Evolutionary conservation across 1,284 basidiomycete genomes (phyloP), one percentile per base, ranked within the genome.

Genomic region (Apiotrichum mycotoxinovorans): DNA sequence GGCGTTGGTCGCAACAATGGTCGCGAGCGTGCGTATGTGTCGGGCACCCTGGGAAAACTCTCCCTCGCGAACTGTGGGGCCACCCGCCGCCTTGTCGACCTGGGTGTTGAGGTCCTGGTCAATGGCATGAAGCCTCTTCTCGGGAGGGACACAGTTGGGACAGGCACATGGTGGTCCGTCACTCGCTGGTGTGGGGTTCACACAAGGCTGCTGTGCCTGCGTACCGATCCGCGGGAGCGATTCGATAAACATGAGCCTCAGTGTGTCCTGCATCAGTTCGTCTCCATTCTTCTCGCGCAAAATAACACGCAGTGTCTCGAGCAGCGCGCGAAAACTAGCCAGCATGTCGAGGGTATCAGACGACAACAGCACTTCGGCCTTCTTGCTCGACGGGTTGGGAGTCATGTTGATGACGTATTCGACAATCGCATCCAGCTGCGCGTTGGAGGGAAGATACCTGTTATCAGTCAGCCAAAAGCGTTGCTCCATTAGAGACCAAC

Each of bases 281-380:
- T 61, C 60, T 1, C 43, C 60, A 18, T 61, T 57, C 56, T 61
- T 61, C 34, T 54, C 52, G 8, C 30, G 34, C 26, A 61, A 18
- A 2, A 51, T 56, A 25, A 42, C 11, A 8, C 60, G 50, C n/a
- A 57, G 11, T 0, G 60, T 57, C 8, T 51, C 23, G 1, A 54
- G 15, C 2, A 50, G 27, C 2, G 20, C 11, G 22, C 47, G 42
- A 15, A 37, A 9, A 10, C 25, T 18, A 10, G 22, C 9, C 18
- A 60, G 20, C 10, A 22, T 54, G 2, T n/a, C 12, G 12, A 50
- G 26, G 3, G 54, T 56, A 14, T 56, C 54, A 37, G 42, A 41
- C 18, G 42, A 35, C 46, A 10, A 33, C 22, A 10, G 27, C 22
- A 3, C 20, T 9, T 25, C 30, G 8, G 44, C 44, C 30, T 46